phyloP scores from a whole-genome alignment of 768 basidiomycete species.

The Suillus hirtellus region DNA sequence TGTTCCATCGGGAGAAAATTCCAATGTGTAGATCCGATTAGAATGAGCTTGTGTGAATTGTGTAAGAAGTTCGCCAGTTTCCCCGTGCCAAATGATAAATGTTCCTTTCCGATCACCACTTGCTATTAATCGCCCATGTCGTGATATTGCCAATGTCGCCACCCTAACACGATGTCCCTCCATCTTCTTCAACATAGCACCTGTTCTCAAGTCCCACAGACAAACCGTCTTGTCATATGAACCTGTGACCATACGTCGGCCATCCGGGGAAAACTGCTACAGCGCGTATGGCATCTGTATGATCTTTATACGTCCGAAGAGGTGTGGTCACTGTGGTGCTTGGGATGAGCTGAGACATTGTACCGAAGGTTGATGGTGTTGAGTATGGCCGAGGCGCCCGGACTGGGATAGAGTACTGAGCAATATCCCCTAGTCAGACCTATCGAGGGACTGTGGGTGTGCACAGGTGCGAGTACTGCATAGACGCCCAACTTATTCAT shows the following conservation, averaged over 20 bases:
- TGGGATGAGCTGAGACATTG: background rate
- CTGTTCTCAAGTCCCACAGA: conserved; percentile 1
- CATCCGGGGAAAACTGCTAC: background rate
- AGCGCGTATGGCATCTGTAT: background rate
- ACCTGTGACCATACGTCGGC: background rate
- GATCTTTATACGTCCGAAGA: background rate
- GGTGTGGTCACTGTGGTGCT: background rate
- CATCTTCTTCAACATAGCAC: conserved; percentile 1
- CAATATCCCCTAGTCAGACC: background rate
- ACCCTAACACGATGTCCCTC: conserved; percentile 55
- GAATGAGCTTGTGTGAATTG: background rate
- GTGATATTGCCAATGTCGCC: background rate
- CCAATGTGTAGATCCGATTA: background rate
- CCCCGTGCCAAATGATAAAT: background rate
- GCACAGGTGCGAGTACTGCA: background rate
- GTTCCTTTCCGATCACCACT: background rate
- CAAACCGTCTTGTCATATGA: background rate
- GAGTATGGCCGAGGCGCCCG: background rate
- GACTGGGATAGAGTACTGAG: background rate
- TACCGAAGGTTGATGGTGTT: background rate
- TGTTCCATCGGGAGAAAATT: conserved; percentile 3
- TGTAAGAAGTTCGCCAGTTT: background rate
- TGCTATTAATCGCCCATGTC: background rate
- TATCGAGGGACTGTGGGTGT: background rate
- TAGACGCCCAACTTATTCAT: background rate